Percentiles rank a stretch among this genome's conserved stretches.
These are phyloP conservation scores for Fimicolochytrium jonesii DNA, from an alignment of 192 early-diverging fungal species.

Conservation along the genomic window DNA sequence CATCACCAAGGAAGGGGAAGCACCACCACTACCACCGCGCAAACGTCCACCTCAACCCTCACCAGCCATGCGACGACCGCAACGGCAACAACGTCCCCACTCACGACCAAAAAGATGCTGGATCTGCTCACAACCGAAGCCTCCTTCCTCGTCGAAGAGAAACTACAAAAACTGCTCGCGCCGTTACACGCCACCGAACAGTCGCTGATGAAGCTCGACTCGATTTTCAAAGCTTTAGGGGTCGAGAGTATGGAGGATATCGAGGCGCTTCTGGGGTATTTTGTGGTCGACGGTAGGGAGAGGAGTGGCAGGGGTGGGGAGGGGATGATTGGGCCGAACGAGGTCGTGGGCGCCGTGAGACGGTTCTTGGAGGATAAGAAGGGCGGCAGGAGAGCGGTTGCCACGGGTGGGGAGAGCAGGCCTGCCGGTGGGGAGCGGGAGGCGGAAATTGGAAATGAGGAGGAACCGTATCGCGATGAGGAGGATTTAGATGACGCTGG, in stretches of 20 bases:
- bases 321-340: constrained; percentile 43
- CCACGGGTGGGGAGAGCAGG: neutral
- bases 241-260: constrained; percentile 55
- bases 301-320: neutral
- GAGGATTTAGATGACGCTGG: too few species aligned
- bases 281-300: constrained; percentile 15
- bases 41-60: neutral
- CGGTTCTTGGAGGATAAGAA: constrained; percentile 40
- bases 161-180: constrained; percentile 51
- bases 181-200: constrained; percentile 51
- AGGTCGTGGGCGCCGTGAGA: constrained; percentile 40
- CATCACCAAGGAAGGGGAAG: too few species aligned
- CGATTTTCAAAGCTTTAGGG: constrained; percentile 53
- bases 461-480: too few species aligned
- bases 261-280: constrained; percentile 41
- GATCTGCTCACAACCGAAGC: constrained; percentile 52
- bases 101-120: constrained; percentile 44
- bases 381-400: neutral
- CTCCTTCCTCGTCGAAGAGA: constrained; percentile 55
- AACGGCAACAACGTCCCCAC: neutral
- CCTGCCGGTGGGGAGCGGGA: constrained; percentile 1
- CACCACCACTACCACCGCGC: too few species aligned
- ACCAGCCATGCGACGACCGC: neutral
- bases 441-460: neutral
- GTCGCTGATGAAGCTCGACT: constrained; percentile 51